A percentile compares a stretch with the other conserved stretches of the same genome.
Evolutionary conservation across 345 rosid species (phyloP).

Genomic region (Cardamine chenopodiifolia): DNA sequence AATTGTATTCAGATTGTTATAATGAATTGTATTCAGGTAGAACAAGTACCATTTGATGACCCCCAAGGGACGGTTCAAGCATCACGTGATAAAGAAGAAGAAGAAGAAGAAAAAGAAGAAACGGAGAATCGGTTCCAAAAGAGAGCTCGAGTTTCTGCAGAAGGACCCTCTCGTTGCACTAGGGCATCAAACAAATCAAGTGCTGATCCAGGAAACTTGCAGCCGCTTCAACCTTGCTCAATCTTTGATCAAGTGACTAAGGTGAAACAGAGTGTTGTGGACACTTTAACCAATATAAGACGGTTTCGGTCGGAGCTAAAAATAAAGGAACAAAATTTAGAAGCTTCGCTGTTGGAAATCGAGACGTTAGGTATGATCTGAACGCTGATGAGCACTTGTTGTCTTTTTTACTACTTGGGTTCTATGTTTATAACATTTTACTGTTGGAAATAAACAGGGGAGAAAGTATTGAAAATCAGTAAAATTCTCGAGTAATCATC

Average conservation of each 20-base stretch:
- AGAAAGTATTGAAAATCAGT: too few species aligned
- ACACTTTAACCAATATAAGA: background rate
- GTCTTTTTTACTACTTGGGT: too few species aligned
- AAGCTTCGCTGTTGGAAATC: constrained; percentile 11
- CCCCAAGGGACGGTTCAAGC: too few species aligned
- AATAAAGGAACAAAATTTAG: background rate
- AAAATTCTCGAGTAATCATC: too few species aligned
- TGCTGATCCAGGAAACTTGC: constrained; percentile 2
- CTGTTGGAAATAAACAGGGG: too few species aligned
- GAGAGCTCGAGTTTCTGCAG: constrained; percentile 1
- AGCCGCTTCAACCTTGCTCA: background rate
- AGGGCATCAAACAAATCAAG: background rate
- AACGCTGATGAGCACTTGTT: background rate
- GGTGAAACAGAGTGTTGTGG: constrained; percentile 13
- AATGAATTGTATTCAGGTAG: too few species aligned
- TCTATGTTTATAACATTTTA: too few species aligned
- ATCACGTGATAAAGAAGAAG: too few species aligned
- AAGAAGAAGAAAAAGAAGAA: too few species aligned
- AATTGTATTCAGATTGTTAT: too few species aligned
- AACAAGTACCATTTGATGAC: too few species aligned
- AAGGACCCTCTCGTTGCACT: background rate
- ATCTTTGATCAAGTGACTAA: background rate
- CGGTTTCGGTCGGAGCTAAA: background rate
- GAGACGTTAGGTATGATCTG: background rate
- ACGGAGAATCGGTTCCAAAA: background rate